Evolutionary conservation across 1,284 basidiomycete genomes (phyloP).

Genomic region (Takashimella koratensis): DNA sequence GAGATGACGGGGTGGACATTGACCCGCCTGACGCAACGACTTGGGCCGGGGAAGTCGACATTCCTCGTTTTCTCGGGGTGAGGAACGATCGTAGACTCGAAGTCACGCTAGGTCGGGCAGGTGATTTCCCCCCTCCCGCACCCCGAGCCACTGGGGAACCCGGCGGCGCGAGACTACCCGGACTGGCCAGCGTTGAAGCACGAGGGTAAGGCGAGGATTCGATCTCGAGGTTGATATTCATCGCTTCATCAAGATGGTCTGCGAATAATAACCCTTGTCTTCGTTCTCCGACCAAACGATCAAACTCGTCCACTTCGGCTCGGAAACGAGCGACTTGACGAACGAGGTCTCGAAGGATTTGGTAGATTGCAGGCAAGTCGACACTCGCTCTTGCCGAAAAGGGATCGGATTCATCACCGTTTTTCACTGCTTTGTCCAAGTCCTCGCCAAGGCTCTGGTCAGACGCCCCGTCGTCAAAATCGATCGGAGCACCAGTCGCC

Average conservation of each 20-base stretch:
- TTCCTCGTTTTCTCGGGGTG: slow-evolving; percentile 60
- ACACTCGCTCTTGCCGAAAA: neutral
- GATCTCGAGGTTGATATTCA: slow-evolving; percentile 51
- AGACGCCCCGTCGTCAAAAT: slow-evolving; percentile 18
- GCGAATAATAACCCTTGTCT: slow-evolving; percentile 85
- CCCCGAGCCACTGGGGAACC: neutral
- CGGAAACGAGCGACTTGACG: slow-evolving; percentile 50
- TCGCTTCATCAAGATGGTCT: slow-evolving; percentile 86
- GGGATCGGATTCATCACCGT: neutral
- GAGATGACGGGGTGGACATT: neutral
- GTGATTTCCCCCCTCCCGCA: neutral
- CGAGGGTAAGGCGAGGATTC: neutral
- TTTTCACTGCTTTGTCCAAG: slow-evolving; percentile 2
- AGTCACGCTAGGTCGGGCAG: slow-evolving; percentile 6
- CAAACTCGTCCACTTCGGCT: slow-evolving; percentile 61
- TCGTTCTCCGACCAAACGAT: slow-evolving; percentile 76
- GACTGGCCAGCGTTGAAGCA: neutral
- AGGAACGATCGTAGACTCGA: slow-evolving; percentile 70
- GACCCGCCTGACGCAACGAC: neutral
- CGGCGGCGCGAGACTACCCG: neutral
- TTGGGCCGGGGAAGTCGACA: neutral
- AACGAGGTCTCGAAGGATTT: slow-evolving; percentile 71
- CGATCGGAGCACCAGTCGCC: neutral
- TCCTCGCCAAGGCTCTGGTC: slow-evolving; percentile 14
- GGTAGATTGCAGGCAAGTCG: slow-evolving; percentile 63